A percentile compares a stretch with the other conserved stretches of the same genome.
Conservation (phyloP, 108 stramenopile genomes). For the Heterococcus sp. region DNA sequence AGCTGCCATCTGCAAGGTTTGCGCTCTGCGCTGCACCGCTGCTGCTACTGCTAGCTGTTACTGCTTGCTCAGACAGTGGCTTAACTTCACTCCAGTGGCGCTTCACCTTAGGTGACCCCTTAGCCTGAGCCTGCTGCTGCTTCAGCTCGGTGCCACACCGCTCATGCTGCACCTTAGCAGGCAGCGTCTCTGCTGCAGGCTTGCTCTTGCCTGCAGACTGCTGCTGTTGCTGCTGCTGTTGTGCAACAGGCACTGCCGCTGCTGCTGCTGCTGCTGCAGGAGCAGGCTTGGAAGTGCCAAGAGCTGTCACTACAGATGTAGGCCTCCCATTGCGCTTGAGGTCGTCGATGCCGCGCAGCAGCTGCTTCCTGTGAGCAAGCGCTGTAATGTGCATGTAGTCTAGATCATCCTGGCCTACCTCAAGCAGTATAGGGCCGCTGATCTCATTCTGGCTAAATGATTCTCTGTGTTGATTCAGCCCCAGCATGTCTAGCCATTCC, state of each 20-base stretch:
- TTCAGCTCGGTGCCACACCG: background rate
- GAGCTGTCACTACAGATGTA: background rate
- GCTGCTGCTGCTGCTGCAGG: background rate
- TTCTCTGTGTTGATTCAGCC: conserved; percentile 25
- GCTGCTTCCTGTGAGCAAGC: conserved; percentile 58
- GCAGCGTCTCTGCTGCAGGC: conserved; percentile 3
- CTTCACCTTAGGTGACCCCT: too few relatives aligned
- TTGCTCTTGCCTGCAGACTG: conserved; percentile 1
- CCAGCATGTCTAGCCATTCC: conserved; percentile 51
- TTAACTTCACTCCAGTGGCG: conserved; percentile 17
- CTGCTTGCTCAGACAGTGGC: conserved; percentile 14
- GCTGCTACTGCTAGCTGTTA: background rate
- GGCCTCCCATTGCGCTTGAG: conserved; percentile 15
- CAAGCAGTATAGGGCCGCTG: conserved; percentile 54
- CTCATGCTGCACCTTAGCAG: background rate
- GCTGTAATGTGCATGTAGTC: conserved; percentile 60
- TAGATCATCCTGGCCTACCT: conserved; percentile 60
- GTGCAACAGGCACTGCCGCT: too few relatives aligned
- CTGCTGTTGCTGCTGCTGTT: too few relatives aligned
- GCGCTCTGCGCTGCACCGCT: background rate
- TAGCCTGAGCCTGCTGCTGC: background rate
- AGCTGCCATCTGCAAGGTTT: too few relatives aligned
- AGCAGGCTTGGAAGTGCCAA: too few relatives aligned
- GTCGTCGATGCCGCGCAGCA: conserved; percentile 57
- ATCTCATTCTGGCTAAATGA: conserved; percentile 59